Conservation (phyloP, 2,329 filamentous ascomycete genomes). For the Phyllosticta citriasiana region DNA sequence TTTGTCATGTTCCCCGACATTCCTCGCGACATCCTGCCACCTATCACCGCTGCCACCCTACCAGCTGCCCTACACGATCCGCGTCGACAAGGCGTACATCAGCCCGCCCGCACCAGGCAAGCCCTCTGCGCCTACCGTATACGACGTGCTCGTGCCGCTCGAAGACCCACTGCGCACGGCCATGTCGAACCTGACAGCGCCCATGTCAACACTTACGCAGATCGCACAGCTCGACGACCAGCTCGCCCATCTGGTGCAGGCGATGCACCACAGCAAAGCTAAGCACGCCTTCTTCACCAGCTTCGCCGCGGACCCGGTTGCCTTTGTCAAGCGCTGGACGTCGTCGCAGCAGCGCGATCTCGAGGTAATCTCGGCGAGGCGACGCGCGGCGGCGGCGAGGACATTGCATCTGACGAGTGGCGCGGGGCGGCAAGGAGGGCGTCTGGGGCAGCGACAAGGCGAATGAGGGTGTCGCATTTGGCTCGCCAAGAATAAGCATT, state of each 20-base stretch:
- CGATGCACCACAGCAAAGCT: constrained; percentile 72
- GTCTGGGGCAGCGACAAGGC: constrained; percentile 55
- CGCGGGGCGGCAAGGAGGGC: constrained; percentile 51
- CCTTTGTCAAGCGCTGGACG: constrained; percentile 79
- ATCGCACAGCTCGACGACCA: constrained; percentile 75
- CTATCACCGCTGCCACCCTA: constrained; percentile 71
- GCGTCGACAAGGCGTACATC: constrained; percentile 58
- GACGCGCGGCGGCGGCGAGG: constrained; percentile 43
- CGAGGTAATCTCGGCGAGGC: constrained; percentile 81
- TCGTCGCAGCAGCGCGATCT: constrained; percentile 85
- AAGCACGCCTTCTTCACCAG: constrained; percentile 81
- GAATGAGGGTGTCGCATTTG: constrained; percentile 51
- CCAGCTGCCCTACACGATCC: constrained; percentile 82
- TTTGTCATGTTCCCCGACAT: constrained; percentile 78
- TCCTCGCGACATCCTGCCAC: constrained; percentile 70
- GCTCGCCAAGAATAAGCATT: constrained; percentile 33
- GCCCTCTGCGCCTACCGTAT: constrained; percentile 65
- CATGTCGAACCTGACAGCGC: constrained; percentile 39
- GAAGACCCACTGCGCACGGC: constrained; percentile 69
- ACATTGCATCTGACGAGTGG: constrained; percentile 57
- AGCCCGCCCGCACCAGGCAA: constrained; percentile 62
- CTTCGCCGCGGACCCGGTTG: constrained; percentile 69
- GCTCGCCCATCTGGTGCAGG: constrained; percentile 71
- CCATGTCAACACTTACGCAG: constrained; percentile 65
- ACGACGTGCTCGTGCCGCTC: constrained; percentile 77